A percentile compares a stretch with the other conserved stretches of the same genome.
phyloP scores from a whole-genome alignment of 2,329 filamentous ascomycete genomes.

The Penicillium oxalicum region DNA sequence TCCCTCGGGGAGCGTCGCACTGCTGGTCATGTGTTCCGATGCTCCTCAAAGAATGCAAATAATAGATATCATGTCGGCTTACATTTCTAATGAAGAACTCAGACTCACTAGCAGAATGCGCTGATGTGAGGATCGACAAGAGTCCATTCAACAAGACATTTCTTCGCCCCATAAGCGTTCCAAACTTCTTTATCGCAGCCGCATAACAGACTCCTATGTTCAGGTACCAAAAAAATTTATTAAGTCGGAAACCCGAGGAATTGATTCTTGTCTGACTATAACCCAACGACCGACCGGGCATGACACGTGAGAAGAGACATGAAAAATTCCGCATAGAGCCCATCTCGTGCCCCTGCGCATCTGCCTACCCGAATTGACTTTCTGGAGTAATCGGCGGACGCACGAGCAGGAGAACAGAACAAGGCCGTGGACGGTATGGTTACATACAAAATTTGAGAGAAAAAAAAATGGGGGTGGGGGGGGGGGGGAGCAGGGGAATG shows the following conservation, averaged over 20 bases:
- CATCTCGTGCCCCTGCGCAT: slow-evolving; percentile 22
- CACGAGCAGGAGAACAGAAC: slow-evolving; percentile 23
- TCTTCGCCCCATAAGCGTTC: too few relatives aligned
- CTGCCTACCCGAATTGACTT: slow-evolving; percentile 15
- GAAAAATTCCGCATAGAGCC: slow-evolving; percentile 25
- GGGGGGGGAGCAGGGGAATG: not conserved
- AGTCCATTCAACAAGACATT: too few relatives aligned
- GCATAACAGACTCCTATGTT: too few relatives aligned
- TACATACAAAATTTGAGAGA: slow-evolving; percentile 29
- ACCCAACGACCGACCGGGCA: slow-evolving; percentile 31
- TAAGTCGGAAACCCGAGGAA: slow-evolving; percentile 21
- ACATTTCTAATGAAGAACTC: too few relatives aligned
- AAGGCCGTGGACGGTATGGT: slow-evolving; percentile 24
- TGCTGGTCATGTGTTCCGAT: too few relatives aligned
- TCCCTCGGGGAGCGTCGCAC: too few relatives aligned
- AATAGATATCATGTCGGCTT: too few relatives aligned
- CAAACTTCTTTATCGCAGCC: not conserved
- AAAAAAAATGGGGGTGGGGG: slow-evolving; percentile 9
- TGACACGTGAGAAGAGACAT: slow-evolving; percentile 35
- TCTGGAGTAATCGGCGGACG: slow-evolving; percentile 22
- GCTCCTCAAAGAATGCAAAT: too few relatives aligned
- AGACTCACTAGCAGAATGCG: too few relatives aligned
- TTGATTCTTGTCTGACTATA: slow-evolving; percentile 26
- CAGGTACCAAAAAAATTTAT: not conserved
- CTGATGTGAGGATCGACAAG: too few relatives aligned